Percentiles rank a stretch among this genome's conserved stretches.
phyloP scores from a whole-genome alignment of 2,329 filamentous ascomycete genomes.

The Gaeumannomyces tritici region DNA sequence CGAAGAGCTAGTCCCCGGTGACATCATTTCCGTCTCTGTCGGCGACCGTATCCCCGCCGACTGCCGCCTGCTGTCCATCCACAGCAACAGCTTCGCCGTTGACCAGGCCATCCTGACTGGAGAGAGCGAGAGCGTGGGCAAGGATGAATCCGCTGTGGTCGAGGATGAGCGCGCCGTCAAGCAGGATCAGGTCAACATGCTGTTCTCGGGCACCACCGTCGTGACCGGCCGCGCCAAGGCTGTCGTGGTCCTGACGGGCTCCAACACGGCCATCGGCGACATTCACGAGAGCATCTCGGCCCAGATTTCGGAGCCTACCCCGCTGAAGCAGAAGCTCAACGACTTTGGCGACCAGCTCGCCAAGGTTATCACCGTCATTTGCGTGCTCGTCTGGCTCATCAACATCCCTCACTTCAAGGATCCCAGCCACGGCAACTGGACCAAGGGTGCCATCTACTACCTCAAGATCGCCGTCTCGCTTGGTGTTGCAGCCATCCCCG shows the following conservation, averaged over 20 bases:
- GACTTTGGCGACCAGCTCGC: constrained; percentile 94
- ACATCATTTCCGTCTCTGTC: constrained; percentile 79
- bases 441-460: constrained; percentile 98
- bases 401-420: constrained; percentile 97
- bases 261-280: constrained; percentile 89
- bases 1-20: constrained; percentile 93
- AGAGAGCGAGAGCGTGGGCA: constrained; percentile 93
- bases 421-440: constrained; percentile 83
- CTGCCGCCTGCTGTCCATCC: constrained; percentile 78
- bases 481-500: constrained; percentile 93
- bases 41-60: constrained; percentile 93
- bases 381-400: constrained; percentile 94
- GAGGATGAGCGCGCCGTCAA: constrained; percentile 79
- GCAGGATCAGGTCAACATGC: constrained; percentile 95
- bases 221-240: constrained; percentile 90
- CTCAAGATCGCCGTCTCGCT: constrained; percentile 98
- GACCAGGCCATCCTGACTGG: constrained; percentile 97
- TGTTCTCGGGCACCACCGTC: constrained; percentile 97
- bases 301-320: constrained; percentile 95
- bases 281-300: constrained; percentile 98
- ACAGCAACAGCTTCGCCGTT: constrained; percentile 94
- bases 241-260: constrained; percentile 81
- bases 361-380: constrained; percentile 97
- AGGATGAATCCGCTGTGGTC: constrained; percentile 59
- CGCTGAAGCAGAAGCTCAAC: constrained; percentile 96